Percentiles rank a stretch among this genome's conserved stretches.
Conservation (phyloP, 2,329 filamentous ascomycete species). For the Xylariaceae sp. region DNA sequence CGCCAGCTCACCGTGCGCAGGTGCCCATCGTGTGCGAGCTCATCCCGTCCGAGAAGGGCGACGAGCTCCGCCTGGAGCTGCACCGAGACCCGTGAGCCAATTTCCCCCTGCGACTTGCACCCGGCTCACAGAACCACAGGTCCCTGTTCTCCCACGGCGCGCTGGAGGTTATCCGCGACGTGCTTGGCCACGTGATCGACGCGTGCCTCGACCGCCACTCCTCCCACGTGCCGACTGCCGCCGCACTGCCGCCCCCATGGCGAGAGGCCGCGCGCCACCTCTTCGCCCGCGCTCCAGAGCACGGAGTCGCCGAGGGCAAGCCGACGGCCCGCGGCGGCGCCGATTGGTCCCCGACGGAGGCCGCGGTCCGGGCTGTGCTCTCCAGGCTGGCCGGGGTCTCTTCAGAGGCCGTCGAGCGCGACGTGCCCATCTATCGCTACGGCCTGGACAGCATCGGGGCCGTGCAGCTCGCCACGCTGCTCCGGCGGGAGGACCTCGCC, state of each 20-base stretch:
- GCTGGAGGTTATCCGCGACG: conserved; percentile 15
- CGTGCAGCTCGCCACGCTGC: conserved; percentile 62
- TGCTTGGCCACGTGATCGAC: conserved; percentile 22
- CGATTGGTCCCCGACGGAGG: conserved; percentile 33
- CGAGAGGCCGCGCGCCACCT: neutral
- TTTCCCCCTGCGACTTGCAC: neutral
- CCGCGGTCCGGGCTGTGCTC: conserved; percentile 46
- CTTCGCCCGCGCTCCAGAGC: no score
- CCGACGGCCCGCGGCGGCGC: no score
- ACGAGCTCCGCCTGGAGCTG: conserved; percentile 51
- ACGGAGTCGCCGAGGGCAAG: no score
- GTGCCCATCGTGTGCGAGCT: conserved; percentile 73
- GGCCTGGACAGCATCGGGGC: conserved; percentile 89
- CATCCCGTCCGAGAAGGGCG: conserved; percentile 42
- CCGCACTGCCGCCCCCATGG: conserved; percentile 14
- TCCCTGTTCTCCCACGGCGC: conserved; percentile 15
- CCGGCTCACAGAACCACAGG: conserved; percentile 14
- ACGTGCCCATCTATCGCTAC: conserved; percentile 76
- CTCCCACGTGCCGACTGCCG: conserved; percentile 14
- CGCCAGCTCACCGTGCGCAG: conserved; percentile 21
- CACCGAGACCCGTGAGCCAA: conserved; percentile 49
- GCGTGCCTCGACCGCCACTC: conserved; percentile 22
- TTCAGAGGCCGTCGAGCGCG: conserved; percentile 40
- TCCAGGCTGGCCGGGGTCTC: conserved; percentile 49
- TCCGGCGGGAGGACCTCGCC: conserved; percentile 51